These are phyloP conservation scores for Barnettozyma botsteinii DNA, from an alignment of 805 yeast genomes.

Conservation along the genomic window DNA sequence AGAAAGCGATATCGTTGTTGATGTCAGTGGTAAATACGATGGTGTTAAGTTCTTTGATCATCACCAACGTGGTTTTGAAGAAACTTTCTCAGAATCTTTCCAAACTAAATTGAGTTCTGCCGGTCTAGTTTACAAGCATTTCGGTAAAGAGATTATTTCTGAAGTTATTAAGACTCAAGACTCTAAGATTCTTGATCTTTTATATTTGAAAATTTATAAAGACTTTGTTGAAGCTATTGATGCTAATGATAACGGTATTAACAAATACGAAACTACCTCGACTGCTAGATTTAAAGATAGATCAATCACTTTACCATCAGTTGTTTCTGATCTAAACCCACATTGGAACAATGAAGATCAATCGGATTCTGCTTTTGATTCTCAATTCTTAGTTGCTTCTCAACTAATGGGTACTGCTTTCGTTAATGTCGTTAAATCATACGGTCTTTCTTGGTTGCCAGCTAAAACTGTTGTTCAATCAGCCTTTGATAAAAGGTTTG, in stretches of 20 bases:
- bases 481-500: conserved; percentile 57
- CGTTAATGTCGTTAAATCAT: conserved; percentile 54
- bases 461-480: conserved; percentile 71
- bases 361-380: conserved; percentile 61
- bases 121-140: conserved; percentile 86
- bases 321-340: conserved; percentile 80
- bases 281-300: conserved; percentile 64
- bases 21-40: conserved; percentile 90
- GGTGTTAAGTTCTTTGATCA: conserved; percentile 86
- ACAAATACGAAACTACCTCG: conserved; percentile 49
- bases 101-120: conserved; percentile 87
- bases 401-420: conserved; percentile 81
- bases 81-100: conserved; percentile 58
- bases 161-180: conserved; percentile 40
- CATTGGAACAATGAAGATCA: conserved; percentile 72
- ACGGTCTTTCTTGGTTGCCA: conserved; percentile 87
- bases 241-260: conserved; percentile 93
- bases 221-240: conserved; percentile 89
- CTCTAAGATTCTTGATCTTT: conserved; percentile 45
- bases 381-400: conserved; percentile 63
- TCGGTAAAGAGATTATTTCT: conserved; percentile 62
- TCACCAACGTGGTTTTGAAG: conserved; percentile 88
- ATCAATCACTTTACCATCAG: conserved; percentile 69
- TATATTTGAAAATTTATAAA: conserved; percentile 73
- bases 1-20: conserved; percentile 84